These are phyloP conservation scores for Lentinula novae-zelandiae DNA, from an alignment of 1,284 basidiomycete species.

Conservation along the genomic window DNA sequence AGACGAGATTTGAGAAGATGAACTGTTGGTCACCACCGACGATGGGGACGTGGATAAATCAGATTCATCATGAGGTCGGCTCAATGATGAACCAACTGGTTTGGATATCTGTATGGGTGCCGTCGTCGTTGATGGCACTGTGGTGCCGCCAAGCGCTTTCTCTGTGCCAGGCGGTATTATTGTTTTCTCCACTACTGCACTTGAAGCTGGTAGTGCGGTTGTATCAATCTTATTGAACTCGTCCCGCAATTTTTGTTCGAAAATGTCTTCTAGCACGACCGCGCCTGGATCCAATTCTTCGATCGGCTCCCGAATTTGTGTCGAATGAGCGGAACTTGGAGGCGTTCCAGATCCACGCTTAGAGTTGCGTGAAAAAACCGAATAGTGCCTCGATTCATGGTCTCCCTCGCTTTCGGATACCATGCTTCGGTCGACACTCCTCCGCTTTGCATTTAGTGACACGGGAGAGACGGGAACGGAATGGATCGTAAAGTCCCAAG, in stretches of 20 bases:
- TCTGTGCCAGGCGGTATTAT: neutral
- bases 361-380: neutral
- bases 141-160: neutral
- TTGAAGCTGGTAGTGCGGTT: neutral
- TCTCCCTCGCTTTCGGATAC: neutral
- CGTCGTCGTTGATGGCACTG: neutral
- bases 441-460: neutral
- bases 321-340: neutral
- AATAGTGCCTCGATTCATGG: neutral
- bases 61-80: neutral
- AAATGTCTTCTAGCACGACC: neutral
- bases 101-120: neutral
- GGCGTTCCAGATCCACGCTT: neutral
- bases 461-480: constrained; percentile 25
- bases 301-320: neutral
- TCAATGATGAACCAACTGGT: neutral
- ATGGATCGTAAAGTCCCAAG: constrained; percentile 61
- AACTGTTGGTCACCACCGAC: neutral
- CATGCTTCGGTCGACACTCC: constrained; percentile 21
- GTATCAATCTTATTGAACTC: neutral
- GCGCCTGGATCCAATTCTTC: neutral
- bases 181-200: neutral
- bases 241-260: neutral
- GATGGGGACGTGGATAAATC: neutral
- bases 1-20: neutral